Base-by-base conservation (phyloP, 1,139 yeast species). In the Zhuliangozyma parablackwelliae region DNA sequence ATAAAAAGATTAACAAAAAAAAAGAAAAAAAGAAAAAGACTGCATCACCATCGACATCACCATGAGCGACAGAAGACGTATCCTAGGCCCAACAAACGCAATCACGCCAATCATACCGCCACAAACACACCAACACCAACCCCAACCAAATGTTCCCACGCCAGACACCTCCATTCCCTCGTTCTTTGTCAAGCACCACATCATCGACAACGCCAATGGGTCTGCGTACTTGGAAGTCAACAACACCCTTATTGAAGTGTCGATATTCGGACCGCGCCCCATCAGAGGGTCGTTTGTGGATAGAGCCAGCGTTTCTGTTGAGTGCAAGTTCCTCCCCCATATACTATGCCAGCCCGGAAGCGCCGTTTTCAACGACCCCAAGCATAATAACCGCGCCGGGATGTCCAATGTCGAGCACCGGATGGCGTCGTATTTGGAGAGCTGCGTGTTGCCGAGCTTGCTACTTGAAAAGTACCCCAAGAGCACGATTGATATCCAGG, bases 191-290 rank as follows among this genome's bases (percentile, higher is more conserved):
- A 73, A 81, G 49, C 76, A 81, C 5, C 86, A 87, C 2, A 62
- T 63, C 23, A 78, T 84, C 16, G 74, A 77, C 29, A 86, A 85
- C 47, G 83, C 92, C 32, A 83, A 82, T 51, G 97, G 97, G 2
- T 87, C 96, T 8, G 75, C 94, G 10, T 85, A 82, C 50, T 56
- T 87, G 28, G 97, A 90, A 57, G 69, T 75, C 10, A 83, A 76
- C 11, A 73, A 72, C 35, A 75, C 78, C 25, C 70, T 80, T 29
- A 62, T 89, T 7, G 79, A 83, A 42, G 82, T 82, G 1, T 74
- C 89, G 2, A 82, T 90, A 0, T 87, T 82, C 58, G 97, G 97
- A 0, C 97, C 97, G 9, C 72, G 92, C 46, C 96, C 97, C 6
- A 80, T 85, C 34, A 69, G 87, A 44, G 89, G 90, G 0, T 75